Evolutionary conservation across 345 rosid species (phyloP), one percentile per base, ranked within the genome.

Genomic region (Streptanthus diversifolius): DNA sequence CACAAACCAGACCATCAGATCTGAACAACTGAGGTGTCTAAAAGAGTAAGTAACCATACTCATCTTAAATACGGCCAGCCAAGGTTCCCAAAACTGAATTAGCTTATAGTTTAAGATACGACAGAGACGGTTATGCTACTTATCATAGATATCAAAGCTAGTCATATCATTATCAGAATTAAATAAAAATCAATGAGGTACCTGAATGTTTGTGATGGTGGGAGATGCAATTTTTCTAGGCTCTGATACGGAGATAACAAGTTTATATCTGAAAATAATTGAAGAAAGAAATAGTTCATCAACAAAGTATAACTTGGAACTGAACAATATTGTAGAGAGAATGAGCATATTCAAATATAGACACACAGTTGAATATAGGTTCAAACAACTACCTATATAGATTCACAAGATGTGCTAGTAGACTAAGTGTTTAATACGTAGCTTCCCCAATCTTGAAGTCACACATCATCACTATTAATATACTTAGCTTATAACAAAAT

Each of bases 181-280:
- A 58, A 18, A 30, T 7, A 10, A 53, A 27, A 58, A 24, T 63
- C 48, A 45, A 19, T 52, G 56, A 32, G 15, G 7, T 52, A 95
- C 97, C 96, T 95, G 97, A 70, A 91, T 88, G 79, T 95, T 95
- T 39, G 95, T 83, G 68, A 90, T 82, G 24, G 81, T 69, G 40
- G 97, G 95, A 68, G 96, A 90, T 66, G 84, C 83, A 68, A 95
- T 74, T 89, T 82, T 95, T 83, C 73, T 88, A 40, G 99, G 96
- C 73, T 95, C 96, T 33, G 90, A 72, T 56, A 85, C 88, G 30
- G 92, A 80, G 71, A 91, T 85, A 49, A 93, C 97, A 79, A 93
- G 80, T 84, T 93, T 93, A 81, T 83, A 93, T 70, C 97, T 92
- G 85, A 78, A 82, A 68, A 36, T 54, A 68, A 52, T 65, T 45